Conservation (phyloP, 257 asterid genomes). For the Fraxinus quadrangulata region DNA sequence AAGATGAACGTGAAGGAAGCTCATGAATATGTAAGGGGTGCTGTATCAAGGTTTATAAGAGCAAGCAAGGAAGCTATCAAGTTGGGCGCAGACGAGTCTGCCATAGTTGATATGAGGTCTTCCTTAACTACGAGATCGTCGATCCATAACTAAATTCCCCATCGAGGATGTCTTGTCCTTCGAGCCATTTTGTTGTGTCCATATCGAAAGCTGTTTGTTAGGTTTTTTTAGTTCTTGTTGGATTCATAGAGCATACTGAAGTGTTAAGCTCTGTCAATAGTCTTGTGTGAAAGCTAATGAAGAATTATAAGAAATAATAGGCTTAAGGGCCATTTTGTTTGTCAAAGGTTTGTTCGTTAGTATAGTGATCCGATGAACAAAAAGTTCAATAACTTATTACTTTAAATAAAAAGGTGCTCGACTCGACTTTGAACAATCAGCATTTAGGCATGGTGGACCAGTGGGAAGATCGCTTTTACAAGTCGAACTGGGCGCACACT, state of each 20-base stretch:
- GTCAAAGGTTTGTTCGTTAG: background rate
- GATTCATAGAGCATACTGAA: background rate
- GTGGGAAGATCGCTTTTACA: conserved; percentile 31
- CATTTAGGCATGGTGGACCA: conserved; percentile 34
- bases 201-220: background rate
- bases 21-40: conserved; percentile 55
- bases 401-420: too few relatives aligned
- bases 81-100: conserved; percentile 65
- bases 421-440: conserved; percentile 20
- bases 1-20: conserved; percentile 74
- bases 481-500: conserved; percentile 27
- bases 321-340: background rate
- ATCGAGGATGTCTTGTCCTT: background rate
- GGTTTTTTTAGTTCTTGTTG: background rate
- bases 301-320: background rate
- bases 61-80: conserved; percentile 77
- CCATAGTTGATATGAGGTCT: conserved; percentile 78
- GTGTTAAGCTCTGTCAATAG: background rate
- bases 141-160: conserved; percentile 30
- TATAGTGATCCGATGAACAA: background rate
- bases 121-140: conserved; percentile 75
- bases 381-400: too few relatives aligned
- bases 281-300: background rate
- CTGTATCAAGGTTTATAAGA: conserved; percentile 68
- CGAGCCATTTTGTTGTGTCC: background rate